These are phyloP conservation scores for Geotrichum restrictum DNA, from an alignment of 1,139 yeast species.

Conservation along the genomic window DNA sequence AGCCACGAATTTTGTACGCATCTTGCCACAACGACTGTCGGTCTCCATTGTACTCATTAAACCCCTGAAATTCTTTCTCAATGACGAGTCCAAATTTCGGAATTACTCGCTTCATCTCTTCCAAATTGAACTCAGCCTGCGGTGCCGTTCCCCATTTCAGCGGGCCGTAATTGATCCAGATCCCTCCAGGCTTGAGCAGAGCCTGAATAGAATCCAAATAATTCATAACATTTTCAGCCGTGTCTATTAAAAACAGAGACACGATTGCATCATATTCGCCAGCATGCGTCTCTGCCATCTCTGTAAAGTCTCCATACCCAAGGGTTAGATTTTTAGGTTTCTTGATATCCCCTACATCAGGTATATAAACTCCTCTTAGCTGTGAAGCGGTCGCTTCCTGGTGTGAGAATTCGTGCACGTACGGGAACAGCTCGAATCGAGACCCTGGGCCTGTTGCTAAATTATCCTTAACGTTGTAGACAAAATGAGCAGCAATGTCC, in stretches of 20 bases:
- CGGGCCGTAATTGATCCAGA: slow-evolving; percentile 85
- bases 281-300: slow-evolving; percentile 22
- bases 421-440: slow-evolving; percentile 48
- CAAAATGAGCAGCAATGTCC: slow-evolving; percentile 64
- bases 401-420: slow-evolving; percentile 67
- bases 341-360: slow-evolving; percentile 16
- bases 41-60: slow-evolving; percentile 35
- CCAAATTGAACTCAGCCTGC: slow-evolving; percentile 62
- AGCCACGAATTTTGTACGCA: slow-evolving; percentile 31
- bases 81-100: slow-evolving; percentile 62
- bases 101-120: slow-evolving; percentile 56
- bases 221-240: slow-evolving; percentile 76
- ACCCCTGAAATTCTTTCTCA: slow-evolving; percentile 37
- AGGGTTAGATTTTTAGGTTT: slow-evolving; percentile 43
- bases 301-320: slow-evolving; percentile 64
- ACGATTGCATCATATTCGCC: slow-evolving; percentile 44
- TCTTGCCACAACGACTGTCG: slow-evolving; percentile 32
- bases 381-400: slow-evolving; percentile 52
- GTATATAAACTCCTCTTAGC: slow-evolving; percentile 44
- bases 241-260: slow-evolving; percentile 75
- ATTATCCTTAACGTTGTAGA: slow-evolving; percentile 31
- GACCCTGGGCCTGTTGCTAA: neutral
- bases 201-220: slow-evolving; percentile 60
- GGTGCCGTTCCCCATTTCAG: slow-evolving; percentile 87
- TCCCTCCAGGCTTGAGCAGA: slow-evolving; percentile 48